A percentile compares a stretch with the other conserved stretches of the same genome.
Conservation (phyloP, 2,329 filamentous ascomycete genomes). For the Clonostachys rhizophaga region DNA sequence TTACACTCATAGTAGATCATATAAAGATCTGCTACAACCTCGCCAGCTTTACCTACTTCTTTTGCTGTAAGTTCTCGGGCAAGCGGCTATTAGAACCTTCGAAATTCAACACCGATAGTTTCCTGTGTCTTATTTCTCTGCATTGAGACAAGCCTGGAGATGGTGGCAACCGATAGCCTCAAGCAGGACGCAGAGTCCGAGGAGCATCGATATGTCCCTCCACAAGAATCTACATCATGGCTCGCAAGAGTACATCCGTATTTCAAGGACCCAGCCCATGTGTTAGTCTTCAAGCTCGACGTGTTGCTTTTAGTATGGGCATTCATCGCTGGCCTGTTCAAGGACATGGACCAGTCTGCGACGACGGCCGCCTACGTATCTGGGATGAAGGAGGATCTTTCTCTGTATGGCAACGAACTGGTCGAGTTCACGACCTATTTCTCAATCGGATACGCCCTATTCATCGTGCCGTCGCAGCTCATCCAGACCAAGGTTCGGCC, state of each 20-base stretch:
- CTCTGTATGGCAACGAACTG: conserved; percentile 46
- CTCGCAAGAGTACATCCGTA: conserved; percentile 2
- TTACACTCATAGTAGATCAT: too few relatives aligned
- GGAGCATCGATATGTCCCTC: too few relatives aligned
- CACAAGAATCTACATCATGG: too few relatives aligned
- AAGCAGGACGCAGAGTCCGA: too few relatives aligned
- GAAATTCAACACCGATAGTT: too few relatives aligned
- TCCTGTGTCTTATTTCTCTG: too few relatives aligned
- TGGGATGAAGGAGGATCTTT: conserved; percentile 27
- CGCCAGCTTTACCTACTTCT: too few relatives aligned
- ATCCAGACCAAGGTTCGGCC: conserved; percentile 31
- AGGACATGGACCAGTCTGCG: conserved; percentile 28
- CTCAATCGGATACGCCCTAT: conserved; percentile 56
- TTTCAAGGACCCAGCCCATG: conserved; percentile 22
- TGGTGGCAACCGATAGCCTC: too few relatives aligned
- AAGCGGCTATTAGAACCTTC: too few relatives aligned
- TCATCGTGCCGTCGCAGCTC: conserved; percentile 29
- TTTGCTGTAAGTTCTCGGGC: too few relatives aligned
- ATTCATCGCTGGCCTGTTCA: conserved; percentile 26
- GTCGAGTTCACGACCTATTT: conserved; percentile 49
- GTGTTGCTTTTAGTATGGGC: conserved; percentile 26
- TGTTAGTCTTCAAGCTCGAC: conserved; percentile 25
- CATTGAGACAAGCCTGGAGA: too few relatives aligned
- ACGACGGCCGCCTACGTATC: conserved; percentile 28
- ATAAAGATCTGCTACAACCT: too few relatives aligned